phyloP scores from a whole-genome alignment of 129 eudicot species.

The Arctium minus region DNA sequence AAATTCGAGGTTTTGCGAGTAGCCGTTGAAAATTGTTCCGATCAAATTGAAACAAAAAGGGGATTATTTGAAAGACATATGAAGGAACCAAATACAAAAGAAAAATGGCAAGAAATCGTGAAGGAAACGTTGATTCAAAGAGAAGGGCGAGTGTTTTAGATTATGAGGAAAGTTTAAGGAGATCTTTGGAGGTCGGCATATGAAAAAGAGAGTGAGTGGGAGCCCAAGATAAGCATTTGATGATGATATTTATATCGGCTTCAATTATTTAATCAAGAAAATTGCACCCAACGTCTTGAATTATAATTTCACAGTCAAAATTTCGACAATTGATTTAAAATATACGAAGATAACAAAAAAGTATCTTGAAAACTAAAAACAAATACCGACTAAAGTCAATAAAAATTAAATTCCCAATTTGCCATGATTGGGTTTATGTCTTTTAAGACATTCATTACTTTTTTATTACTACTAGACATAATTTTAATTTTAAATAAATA shows the following conservation, averaged over 20 bases:
- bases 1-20: conserved; percentile 13
- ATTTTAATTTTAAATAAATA: too few relatives aligned
- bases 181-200: conserved; percentile 11
- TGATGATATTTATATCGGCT: neutral
- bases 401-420: neutral
- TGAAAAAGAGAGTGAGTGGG: conserved; percentile 13
- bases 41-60: conserved; percentile 7
- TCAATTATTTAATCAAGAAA: neutral
- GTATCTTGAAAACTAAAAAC: neutral
- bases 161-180: conserved; percentile 7
- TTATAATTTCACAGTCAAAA: neutral
- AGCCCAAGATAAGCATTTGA: conserved; percentile 14
- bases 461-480: too few relatives aligned
- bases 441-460: neutral
- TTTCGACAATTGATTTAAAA: neutral
- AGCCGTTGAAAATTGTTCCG: conserved; percentile 18
- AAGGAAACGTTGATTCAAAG: conserved; percentile 7
- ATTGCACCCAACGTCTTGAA: neutral
- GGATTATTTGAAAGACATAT: neutral
- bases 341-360: neutral
- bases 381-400: conserved; percentile 30
- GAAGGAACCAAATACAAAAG: neutral
- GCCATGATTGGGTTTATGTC: neutral
- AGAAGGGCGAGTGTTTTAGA: conserved; percentile 4
- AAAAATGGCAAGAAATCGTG: neutral